Base-by-base conservation (phyloP, 2,329 filamentous ascomycete genomes). In the Alternaria sp. region DNA sequence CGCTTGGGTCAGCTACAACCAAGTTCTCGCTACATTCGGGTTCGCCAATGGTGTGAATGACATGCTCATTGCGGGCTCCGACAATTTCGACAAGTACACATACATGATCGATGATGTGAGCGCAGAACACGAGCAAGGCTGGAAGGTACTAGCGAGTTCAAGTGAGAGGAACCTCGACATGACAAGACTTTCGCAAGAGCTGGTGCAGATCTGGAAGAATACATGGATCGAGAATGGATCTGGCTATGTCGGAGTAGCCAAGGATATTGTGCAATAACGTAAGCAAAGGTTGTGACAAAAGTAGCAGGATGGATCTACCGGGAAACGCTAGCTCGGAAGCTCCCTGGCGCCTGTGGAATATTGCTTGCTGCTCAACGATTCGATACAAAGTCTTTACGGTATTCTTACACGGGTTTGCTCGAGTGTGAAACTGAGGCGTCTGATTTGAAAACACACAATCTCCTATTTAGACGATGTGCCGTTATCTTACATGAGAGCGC, bases 1-100 rank as follows among this genome's bases (percentile, higher is more conserved):
- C 11, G 20, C 66, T 44, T 70, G 61, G 61, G 14, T 14, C 2
- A 60, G 54, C 23, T 71, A 68, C 56, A 63, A 65, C 26, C 46
- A 63, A 21, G 21, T 64, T 8, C 55, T 72, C 2, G 28, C 53
- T 2, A 20, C 50, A 21, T 71, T 67, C 44, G 58, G 47, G 3
- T 49, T 49, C 9, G 67, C 69, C 3, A 45, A 45, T 6, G 57
- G 58, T n/a, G 44, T 67, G 11, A 53, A 71, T 11, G 23, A 65
- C 23, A 58, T 58, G 45, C 60, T 72, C 23, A 51, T 56, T 3
- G 5, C 26, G 1, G 64, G 65, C 3, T 43, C 51, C 4, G 25
- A 46, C 11, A 26, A 45, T 1, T 67, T 71, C 28, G 66, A 70
- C 50, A 28, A 66, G 25, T 69, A 61, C 28, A 45, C 28, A 14